Conservation (phyloP, 805 yeast genomes). For the Candida maris region DNA sequence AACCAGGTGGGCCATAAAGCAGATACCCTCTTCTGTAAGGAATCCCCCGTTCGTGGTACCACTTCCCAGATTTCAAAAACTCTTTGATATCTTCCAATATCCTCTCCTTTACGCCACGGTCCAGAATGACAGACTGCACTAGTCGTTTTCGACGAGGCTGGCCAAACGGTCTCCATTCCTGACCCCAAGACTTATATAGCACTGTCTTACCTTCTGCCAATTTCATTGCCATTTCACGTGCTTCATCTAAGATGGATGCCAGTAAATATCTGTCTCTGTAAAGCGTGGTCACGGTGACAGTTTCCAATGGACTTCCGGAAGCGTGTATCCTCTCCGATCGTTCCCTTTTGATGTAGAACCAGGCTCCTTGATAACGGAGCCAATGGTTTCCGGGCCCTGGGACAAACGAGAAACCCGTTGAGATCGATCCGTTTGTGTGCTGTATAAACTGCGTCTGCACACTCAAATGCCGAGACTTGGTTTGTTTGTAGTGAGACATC, state of each 20-base stretch:
- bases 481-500: slow-evolving; percentile 81
- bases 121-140: slow-evolving; percentile 82
- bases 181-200: slow-evolving; percentile 91
- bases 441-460: slow-evolving; percentile 85
- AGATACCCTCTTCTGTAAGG: slow-evolving; percentile 95
- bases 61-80: slow-evolving; percentile 72
- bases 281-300: slow-evolving; percentile 88
- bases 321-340: slow-evolving; percentile 87
- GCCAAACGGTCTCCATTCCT: slow-evolving; percentile 98
- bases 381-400: slow-evolving; percentile 98
- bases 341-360: slow-evolving; percentile 84
- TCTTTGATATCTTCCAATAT: slow-evolving; percentile 74
- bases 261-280: slow-evolving; percentile 76
- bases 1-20: slow-evolving; percentile 95
- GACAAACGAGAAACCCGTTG: slow-evolving; percentile 83
- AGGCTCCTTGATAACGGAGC: slow-evolving; percentile 80
- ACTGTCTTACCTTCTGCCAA: slow-evolving; percentile 92
- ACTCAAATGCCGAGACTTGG: slow-evolving; percentile 78
- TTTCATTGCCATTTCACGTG: slow-evolving; percentile 75
- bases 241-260: slow-evolving; percentile 66
- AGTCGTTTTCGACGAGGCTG: slow-evolving; percentile 86
- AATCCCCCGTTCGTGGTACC: slow-evolving; percentile 97
- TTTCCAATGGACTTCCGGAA: slow-evolving; percentile 92
- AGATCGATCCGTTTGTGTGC: slow-evolving; percentile 88
- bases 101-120: slow-evolving; percentile 62